Conservation (phyloP, 1,284 basidiomycete species). For the Thecaphora frezii region DNA sequence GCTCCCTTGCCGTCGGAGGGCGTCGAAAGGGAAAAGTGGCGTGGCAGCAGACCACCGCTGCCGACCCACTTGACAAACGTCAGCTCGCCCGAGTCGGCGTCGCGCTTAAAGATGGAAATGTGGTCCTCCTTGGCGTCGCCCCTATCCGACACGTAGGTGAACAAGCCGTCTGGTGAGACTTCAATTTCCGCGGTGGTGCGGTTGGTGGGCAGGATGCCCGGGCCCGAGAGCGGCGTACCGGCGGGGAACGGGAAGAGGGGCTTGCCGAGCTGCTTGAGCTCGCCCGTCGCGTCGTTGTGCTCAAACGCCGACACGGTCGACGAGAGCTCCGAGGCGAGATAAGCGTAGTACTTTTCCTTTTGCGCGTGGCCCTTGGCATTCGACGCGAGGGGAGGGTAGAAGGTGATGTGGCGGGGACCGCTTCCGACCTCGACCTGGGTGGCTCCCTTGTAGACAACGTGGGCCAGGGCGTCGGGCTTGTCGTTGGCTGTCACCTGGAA, state of each 20-base stretch:
- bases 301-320: slow-evolving; percentile 33
- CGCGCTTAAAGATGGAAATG: slow-evolving; percentile 32
- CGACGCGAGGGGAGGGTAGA: not conserved
- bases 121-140: slow-evolving; percentile 41
- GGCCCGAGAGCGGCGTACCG: slow-evolving; percentile 23
- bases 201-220: slow-evolving; percentile 21
- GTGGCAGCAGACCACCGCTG: slow-evolving; percentile 35
- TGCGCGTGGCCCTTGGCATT: slow-evolving; percentile 1
- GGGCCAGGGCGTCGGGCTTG: not conserved
- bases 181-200: slow-evolving; percentile 46
- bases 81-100: slow-evolving; percentile 14
- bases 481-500: slow-evolving; percentile 5
- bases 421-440: slow-evolving; percentile 3
- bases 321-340: slow-evolving; percentile 41
- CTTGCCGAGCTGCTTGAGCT: slow-evolving; percentile 10
- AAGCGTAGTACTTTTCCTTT: slow-evolving; percentile 10
- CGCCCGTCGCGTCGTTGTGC: slow-evolving; percentile 14
- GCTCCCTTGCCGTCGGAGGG: slow-evolving; percentile 12
- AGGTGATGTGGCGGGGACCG: slow-evolving; percentile 5
- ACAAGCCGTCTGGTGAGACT: slow-evolving; percentile 29
- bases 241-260: slow-evolving; percentile 33
- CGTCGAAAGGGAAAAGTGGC: slow-evolving; percentile 33
- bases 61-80: slow-evolving; percentile 25
- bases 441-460: not conserved
- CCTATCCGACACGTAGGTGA: slow-evolving; percentile 38